Evolutionary conservation across 225 moss, liverwort and hornwort species (phyloP), one percentile per base, ranked within the genome.

Genomic region (Ulota crispa): DNA sequence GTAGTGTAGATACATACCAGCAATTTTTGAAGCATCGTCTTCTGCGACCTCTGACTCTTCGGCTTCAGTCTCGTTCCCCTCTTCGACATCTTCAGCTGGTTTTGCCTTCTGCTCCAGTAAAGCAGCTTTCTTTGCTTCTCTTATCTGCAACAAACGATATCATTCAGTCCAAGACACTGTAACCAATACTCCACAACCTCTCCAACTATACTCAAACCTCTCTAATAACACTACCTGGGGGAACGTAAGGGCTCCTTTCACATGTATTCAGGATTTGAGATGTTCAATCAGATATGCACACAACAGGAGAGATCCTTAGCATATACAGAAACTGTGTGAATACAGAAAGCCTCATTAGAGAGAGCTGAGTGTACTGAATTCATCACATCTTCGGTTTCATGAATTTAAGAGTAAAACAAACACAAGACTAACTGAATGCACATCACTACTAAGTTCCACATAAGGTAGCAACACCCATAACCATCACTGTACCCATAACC

Each of bases 121-220:
- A 31, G 92, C 92, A 86, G 85, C 89, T 80, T 90, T 94, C 91
- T 93, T 82, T 21, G 97, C 95, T 82, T 86, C 91, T 83, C 97
- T 88, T 82, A 93, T 91, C 97, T 97, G 83, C 70, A 83, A 73
- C 55, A 11, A 85, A 77, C 63, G 73, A 83, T 64, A 78, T 63
- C 74, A 59, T 61, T 80, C 27, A 87, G 52, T 34, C 36, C 45
- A 79, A 83, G 62, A 45, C 43, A 60, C 26, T 12, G 57, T 21
- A 42, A 52, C 9, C 53, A 8, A 70, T 19, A 21, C 8, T 43
- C 54, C 42, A 54, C 4, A 78, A 68, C 24, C 57, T 39, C 56
- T 67, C 52, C 67, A 56, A 54, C 41, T 62, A 23, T 30, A 30
- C 30, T 30, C 62, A 62, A 62, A 28, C 15, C 30, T 62, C 62